Evolutionary conservation across 345 rosid species (phyloP).

Genomic region (Salix purpurea): DNA sequence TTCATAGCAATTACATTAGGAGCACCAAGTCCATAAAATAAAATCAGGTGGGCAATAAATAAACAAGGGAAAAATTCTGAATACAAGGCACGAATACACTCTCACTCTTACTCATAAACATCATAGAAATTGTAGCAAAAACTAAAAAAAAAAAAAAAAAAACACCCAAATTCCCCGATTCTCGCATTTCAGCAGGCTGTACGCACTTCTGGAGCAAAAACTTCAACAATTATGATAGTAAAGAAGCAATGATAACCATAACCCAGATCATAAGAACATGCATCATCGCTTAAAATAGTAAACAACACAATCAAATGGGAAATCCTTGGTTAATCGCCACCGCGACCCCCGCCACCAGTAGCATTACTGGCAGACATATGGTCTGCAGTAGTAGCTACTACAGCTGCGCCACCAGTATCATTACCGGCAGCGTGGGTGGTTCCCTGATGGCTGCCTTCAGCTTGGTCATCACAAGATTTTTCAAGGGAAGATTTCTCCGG

Average conservation of each 20-base stretch:
- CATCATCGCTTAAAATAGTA: background rate
- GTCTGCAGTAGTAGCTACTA: background rate
- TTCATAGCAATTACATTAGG: background rate
- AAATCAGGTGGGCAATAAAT: background rate
- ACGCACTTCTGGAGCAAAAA: background rate
- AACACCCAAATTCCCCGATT: background rate
- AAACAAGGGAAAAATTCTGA: background rate
- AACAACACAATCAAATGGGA: background rate
- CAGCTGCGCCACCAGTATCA: conserved; percentile 22
- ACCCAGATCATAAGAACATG: background rate
- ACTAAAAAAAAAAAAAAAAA: background rate
- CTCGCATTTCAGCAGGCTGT: background rate
- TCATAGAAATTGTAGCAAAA: background rate
- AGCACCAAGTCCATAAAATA: background rate
- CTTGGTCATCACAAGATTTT: background rate
- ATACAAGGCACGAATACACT: background rate
- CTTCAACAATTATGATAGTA: background rate
- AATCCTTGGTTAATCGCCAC: background rate
- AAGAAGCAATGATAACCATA: background rate
- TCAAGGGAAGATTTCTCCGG: conserved; percentile 7
- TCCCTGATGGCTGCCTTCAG: conserved; percentile 6
- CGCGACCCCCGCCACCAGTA: conserved; percentile 18
- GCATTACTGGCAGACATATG: conserved; percentile 17
- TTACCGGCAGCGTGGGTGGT: background rate
- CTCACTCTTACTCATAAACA: background rate